Percentiles rank a stretch among this genome's conserved stretches.
phyloP scores from a whole-genome alignment of 257 asterid species.

The Gardenia jasminoides region DNA sequence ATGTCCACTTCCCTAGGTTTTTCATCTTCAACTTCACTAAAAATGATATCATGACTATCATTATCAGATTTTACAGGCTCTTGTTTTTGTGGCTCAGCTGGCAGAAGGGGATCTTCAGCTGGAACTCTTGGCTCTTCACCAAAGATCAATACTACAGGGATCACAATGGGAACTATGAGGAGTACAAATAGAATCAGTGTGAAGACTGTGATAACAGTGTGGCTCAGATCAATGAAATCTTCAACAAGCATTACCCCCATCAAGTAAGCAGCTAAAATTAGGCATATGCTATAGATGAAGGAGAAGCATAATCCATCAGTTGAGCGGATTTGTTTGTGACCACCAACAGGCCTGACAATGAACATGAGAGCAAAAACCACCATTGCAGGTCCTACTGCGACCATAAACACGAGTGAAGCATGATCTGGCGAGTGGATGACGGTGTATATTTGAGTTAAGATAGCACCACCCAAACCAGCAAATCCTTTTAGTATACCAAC shows the following conservation, averaged over 20 bases:
- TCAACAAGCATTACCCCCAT: constrained; percentile 64
- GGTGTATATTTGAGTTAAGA: constrained; percentile 48
- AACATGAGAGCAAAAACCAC: constrained; percentile 48
- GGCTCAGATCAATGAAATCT: constrained; percentile 45
- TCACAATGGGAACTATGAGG: constrained; percentile 44
- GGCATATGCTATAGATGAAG: constrained; percentile 42
- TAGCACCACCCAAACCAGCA: constrained; percentile 58
- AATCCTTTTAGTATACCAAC: constrained; percentile 57
- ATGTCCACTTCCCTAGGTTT: constrained; percentile 46
- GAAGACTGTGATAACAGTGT: constrained; percentile 30
- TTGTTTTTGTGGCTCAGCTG: constrained; percentile 30
- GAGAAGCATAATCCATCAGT: constrained; percentile 49
- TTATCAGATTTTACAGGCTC: constrained; percentile 30
- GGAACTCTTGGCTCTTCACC: constrained; percentile 27
- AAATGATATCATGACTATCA: constrained; percentile 42
- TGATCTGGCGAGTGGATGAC: constrained; percentile 48
- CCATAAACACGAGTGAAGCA: constrained; percentile 53
- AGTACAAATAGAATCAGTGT: constrained; percentile 37
- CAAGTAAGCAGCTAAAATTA: constrained; percentile 52
- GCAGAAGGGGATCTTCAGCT: constrained; percentile 41
- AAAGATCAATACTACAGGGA: constrained; percentile 38
- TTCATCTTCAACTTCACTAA: constrained; percentile 60
- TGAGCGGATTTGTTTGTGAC: constrained; percentile 53
- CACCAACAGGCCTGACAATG: constrained; percentile 53
- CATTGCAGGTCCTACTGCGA: constrained; percentile 54